Evolutionary conservation across 2,329 filamentous ascomycete genomes (phyloP).

Genomic region (Periconia macrospinosa): DNA sequence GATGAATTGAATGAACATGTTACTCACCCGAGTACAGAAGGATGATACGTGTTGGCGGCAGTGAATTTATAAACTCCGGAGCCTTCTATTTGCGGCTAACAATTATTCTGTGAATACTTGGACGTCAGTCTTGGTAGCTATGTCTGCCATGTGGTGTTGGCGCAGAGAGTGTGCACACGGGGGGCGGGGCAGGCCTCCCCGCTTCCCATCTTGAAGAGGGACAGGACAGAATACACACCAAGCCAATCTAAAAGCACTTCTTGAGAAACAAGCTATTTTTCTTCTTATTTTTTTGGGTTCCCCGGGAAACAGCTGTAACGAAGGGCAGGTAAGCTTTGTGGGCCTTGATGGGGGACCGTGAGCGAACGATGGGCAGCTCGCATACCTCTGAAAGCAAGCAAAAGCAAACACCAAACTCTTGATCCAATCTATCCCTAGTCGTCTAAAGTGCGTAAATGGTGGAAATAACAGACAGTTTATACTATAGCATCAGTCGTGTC

Average conservation of each 20-base stretch:
- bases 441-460: constrained; percentile 36
- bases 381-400: constrained; percentile 40
- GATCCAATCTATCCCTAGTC: constrained; percentile 48
- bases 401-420: constrained; percentile 44
- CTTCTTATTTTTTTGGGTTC: constrained; percentile 12
- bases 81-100: constrained; percentile 33
- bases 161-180: not conserved
- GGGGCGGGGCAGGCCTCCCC: no score
- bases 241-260: constrained; percentile 25
- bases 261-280: constrained; percentile 23
- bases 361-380: constrained; percentile 10
- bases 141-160: not conserved
- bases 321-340: constrained; percentile 23
- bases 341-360: not conserved
- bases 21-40: constrained; percentile 37
- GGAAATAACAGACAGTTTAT: constrained; percentile 36
- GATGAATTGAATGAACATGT: not conserved
- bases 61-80: constrained; percentile 30
- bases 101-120: constrained; percentile 23
- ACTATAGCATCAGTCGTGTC: constrained; percentile 41
- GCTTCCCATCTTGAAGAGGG: not conserved
- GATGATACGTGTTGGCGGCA: constrained; percentile 25
- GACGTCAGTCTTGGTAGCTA: not conserved
- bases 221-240: constrained; percentile 20
- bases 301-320: constrained; percentile 27